These are phyloP conservation scores for Pinus albicaulis DNA, from an alignment of 75 land plant species.

Conservation along the genomic window DNA sequence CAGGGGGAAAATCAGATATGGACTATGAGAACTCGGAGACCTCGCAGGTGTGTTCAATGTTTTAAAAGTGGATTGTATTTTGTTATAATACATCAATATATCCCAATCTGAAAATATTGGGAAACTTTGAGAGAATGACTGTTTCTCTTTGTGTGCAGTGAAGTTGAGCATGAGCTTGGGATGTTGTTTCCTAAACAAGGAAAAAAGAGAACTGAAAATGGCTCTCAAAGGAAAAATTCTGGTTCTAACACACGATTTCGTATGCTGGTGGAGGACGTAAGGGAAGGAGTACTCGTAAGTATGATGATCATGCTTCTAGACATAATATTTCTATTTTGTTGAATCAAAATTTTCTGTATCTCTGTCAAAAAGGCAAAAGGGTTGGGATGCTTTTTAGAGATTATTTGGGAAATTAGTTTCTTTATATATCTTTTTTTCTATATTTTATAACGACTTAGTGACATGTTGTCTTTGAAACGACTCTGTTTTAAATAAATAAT, in stretches of 20 bases:
- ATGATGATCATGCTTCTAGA: not conserved
- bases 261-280: slow-evolving; percentile 78
- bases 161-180: slow-evolving; percentile 76
- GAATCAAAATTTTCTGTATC: not conserved
- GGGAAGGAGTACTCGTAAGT: slow-evolving; percentile 85
- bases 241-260: slow-evolving; percentile 39
- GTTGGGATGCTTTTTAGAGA: not conserved
- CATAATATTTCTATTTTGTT: not conserved
- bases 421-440: too few species aligned
- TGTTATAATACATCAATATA: not conserved
- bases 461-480: too few species aligned
- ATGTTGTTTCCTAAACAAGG: slow-evolving; percentile 54
- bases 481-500: too few species aligned
- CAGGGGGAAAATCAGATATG: slow-evolving; percentile 66
- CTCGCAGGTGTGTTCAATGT: slow-evolving; percentile 45
- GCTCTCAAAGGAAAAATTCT: slow-evolving; percentile 36
- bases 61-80: not conserved
- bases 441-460: too few species aligned
- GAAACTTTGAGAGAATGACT: not conserved
- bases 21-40: slow-evolving; percentile 77
- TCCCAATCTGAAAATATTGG: not conserved
- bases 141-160: slow-evolving; percentile 34
- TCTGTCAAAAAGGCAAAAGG: not conserved
- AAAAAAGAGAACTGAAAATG: slow-evolving; percentile 28
- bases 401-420: too few species aligned